Evolutionary conservation across 345 rosid genomes (phyloP), one percentile per base, ranked within the genome.

Genomic region (Syzygium aqueum): DNA sequence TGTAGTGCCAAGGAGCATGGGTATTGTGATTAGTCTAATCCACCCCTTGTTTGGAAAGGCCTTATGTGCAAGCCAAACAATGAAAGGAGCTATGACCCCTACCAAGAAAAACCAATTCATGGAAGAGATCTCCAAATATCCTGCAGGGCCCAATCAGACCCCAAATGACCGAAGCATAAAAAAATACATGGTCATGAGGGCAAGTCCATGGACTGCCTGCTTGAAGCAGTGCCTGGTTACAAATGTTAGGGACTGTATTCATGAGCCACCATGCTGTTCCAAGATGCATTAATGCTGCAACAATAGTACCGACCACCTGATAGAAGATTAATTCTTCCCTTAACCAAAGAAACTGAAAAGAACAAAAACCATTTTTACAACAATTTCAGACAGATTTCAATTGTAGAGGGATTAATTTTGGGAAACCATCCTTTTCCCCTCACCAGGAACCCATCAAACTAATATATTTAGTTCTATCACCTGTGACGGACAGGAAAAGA

Each of bases 211-310:
- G 95, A 88, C 94, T 95, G 85, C 90, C 94, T 6, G 90, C 15
- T 21, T 94, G 93, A 87, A 95, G 97, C 89, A 90, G 83, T 37
- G 84, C 91, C 50, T 93, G 89, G 78, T 95, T 86, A 57, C 97
- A 95, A 56, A 95, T 91, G 85, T 92, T 77, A 3, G 96, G 92
- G 87, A 94, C 84, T 23, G 94, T 93, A 73, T 85, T 88, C 93
- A 95, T 93, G 7, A 95, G 91, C 97, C 97, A 95, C 97, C 97
- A 95, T 2, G 97, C 89, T 51, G 94, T 95, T 84, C 53, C 88
- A 65, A 94, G 85, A 89, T 94, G 94, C 7, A 90, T 93, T 77
- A 92, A 30, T 83, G 97, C 95, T 19, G 96, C 59, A 89, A 94
- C 86, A 21, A 93, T 3, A 21, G 97, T 92, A 51, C 97, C 97